Evolutionary conservation across 1,284 basidiomycete genomes (phyloP).

Genomic region (Uromyces viciae-fabae): DNA sequence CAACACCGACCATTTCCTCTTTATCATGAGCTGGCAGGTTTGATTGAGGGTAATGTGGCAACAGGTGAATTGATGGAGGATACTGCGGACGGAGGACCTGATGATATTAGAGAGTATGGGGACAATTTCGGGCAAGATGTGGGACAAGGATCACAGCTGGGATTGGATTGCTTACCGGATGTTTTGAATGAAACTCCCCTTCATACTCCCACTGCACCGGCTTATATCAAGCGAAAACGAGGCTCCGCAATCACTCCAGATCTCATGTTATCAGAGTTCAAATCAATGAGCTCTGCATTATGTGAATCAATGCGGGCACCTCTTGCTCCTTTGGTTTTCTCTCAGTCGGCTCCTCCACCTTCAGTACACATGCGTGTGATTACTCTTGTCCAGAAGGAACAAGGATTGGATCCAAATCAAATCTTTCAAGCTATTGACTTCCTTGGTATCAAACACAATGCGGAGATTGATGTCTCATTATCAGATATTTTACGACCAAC

Average conservation of each 20-base stretch:
- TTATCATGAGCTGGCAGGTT: neutral
- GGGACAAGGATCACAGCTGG: too few species aligned
- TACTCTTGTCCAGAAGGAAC: neutral
- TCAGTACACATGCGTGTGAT: neutral
- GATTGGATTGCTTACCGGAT: too few species aligned
- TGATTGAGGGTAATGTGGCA: neutral
- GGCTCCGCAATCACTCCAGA: neutral
- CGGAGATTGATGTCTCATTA: neutral
- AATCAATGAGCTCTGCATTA: neutral
- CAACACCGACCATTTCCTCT: neutral
- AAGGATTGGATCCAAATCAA: neutral
- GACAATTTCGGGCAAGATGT: too few species aligned
- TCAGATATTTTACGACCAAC: neutral
- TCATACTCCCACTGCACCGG: too few species aligned
- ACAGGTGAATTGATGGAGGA: neutral
- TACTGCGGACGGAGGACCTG: neutral
- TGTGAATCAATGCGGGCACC: neutral
- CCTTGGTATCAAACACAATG: neutral
- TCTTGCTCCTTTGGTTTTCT: neutral
- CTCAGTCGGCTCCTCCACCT: neutral
- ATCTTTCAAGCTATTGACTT: neutral
- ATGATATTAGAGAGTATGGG: too few species aligned
- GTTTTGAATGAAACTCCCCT: too few species aligned
- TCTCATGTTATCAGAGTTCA: neutral
- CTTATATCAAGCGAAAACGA: slow-evolving; percentile 1